phyloP scores from a whole-genome alignment of 1,284 basidiomycete genomes.

The Pisolithus thermaeus region DNA sequence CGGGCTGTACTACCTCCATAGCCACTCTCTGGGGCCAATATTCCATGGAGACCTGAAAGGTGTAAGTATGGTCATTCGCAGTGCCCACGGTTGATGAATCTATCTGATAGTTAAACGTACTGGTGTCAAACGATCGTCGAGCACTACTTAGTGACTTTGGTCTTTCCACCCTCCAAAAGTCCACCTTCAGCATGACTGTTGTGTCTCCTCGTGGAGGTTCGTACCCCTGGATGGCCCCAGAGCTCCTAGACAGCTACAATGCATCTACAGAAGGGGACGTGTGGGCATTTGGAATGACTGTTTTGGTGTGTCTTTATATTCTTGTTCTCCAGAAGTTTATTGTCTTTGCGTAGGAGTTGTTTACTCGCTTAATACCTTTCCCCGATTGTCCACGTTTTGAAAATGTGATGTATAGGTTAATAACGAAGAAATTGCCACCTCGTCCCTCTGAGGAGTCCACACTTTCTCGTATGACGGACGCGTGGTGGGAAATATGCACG shows the following conservation, averaged over 20 bases:
- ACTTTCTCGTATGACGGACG: background rate
- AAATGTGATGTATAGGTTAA: background rate
- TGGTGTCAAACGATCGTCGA: conserved; percentile 1
- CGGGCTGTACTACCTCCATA: background rate
- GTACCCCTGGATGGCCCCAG: background rate
- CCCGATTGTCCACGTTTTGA: background rate
- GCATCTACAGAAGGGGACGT: background rate
- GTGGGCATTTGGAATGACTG: conserved; percentile 1
- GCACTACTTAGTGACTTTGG: conserved; percentile 6
- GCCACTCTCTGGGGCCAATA: background rate
- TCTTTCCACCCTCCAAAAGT: background rate
- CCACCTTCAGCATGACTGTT: background rate
- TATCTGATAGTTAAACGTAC: conserved; percentile 1
- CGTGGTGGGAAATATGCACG: background rate
- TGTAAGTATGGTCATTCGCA: background rate
- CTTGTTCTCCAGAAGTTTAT: background rate
- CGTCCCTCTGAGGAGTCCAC: background rate
- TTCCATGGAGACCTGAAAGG: background rate
- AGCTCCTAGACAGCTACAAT: background rate
- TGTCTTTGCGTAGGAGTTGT: background rate
- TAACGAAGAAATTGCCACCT: background rate
- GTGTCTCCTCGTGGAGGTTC: background rate
- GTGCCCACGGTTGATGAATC: background rate
- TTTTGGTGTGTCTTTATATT: background rate
- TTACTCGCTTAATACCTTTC: background rate